These are phyloP conservation scores for Ormosia semicastrata DNA, from an alignment of 306 rosid genomes.

Conservation along the genomic window DNA sequence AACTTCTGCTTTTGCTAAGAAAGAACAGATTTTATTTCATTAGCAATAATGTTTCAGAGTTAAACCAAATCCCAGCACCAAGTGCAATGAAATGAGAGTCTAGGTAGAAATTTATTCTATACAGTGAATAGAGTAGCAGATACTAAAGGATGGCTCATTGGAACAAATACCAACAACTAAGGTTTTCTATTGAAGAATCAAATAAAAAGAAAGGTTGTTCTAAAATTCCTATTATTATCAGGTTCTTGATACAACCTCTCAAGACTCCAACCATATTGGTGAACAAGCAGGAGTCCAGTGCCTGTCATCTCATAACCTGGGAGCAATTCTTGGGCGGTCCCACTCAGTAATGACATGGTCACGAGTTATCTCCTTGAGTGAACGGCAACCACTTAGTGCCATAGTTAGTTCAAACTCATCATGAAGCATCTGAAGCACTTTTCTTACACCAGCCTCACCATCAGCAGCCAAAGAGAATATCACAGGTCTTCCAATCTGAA, in stretches of 20 bases:
- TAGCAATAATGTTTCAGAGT: background rate
- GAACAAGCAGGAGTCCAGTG: background rate
- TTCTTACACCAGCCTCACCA: conserved; percentile 91
- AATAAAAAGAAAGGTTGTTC: background rate
- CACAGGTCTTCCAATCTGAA: conserved; percentile 95
- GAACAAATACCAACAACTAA: background rate
- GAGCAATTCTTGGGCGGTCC: conserved; percentile 62
- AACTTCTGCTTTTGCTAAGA: background rate
- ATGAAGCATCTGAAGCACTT: conserved; percentile 75
- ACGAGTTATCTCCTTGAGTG: conserved; percentile 84
- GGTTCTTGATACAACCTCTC: background rate
- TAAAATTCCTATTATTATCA: background rate
- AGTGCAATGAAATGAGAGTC: conserved; percentile 7
- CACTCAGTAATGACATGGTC: conserved; percentile 67
- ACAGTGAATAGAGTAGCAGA: background rate
- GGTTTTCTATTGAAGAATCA: conserved; percentile 17
- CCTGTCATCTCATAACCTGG: conserved; percentile 29
- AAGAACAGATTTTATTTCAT: background rate
- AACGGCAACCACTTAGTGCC: conserved; percentile 92
- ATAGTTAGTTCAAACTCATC: conserved; percentile 87
- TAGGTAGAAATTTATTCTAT: background rate
- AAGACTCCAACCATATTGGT: background rate
- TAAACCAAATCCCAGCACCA: background rate
- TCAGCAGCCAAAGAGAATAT: conserved; percentile 83
- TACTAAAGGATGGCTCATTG: background rate